phyloP scores from a whole-genome alignment of 2,329 filamentous ascomycete species.

The Nigrospora osmanthi region DNA sequence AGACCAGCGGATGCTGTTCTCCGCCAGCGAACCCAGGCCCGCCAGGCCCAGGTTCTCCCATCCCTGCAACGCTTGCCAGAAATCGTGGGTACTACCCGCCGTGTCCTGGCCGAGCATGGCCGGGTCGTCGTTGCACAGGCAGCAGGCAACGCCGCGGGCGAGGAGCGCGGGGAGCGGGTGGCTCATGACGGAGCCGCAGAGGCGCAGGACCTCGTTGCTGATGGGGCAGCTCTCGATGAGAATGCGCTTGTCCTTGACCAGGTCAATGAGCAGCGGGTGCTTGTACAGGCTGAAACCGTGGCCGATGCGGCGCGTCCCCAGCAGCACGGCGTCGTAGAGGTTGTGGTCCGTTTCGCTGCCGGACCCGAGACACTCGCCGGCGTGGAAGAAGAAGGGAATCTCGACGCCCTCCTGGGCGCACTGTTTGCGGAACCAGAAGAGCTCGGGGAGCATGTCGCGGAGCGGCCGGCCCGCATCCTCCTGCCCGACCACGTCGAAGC shows the following conservation, averaged over 20 bases:
- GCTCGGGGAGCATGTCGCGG: slow-evolving; percentile 67
- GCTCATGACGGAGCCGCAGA: slow-evolving; percentile 67
- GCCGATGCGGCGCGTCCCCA: slow-evolving; percentile 73
- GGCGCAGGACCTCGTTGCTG: slow-evolving; percentile 77
- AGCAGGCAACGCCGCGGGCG: slow-evolving; percentile 74
- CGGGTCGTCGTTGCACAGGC: slow-evolving; percentile 85
- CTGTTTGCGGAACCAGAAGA: slow-evolving; percentile 90
- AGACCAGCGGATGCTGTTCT: slow-evolving; percentile 89
- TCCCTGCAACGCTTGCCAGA: slow-evolving; percentile 87
- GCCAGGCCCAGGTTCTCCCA: slow-evolving; percentile 88
- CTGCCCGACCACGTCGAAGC: slow-evolving; percentile 85
- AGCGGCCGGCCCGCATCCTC: slow-evolving; percentile 75
- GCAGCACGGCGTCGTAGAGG: slow-evolving; percentile 67
- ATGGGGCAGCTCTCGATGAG: slow-evolving; percentile 87
- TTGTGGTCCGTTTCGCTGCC: slow-evolving; percentile 71
- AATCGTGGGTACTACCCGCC: slow-evolving; percentile 82
- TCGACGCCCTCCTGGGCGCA: slow-evolving; percentile 71
- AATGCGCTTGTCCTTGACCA: slow-evolving; percentile 83
- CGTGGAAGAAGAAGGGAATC: slow-evolving; percentile 94
- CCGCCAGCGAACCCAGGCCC: slow-evolving; percentile 76
- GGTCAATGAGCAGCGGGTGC: slow-evolving; percentile 80
- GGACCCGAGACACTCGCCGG: slow-evolving; percentile 78
- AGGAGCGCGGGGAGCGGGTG: slow-evolving; percentile 80
- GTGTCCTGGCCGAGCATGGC: slow-evolving; percentile 78
- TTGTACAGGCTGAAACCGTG: slow-evolving; percentile 86